phyloP scores from a whole-genome alignment of 2,329 filamentous ascomycete species.

The Pyrenochaeta sp. region DNA sequence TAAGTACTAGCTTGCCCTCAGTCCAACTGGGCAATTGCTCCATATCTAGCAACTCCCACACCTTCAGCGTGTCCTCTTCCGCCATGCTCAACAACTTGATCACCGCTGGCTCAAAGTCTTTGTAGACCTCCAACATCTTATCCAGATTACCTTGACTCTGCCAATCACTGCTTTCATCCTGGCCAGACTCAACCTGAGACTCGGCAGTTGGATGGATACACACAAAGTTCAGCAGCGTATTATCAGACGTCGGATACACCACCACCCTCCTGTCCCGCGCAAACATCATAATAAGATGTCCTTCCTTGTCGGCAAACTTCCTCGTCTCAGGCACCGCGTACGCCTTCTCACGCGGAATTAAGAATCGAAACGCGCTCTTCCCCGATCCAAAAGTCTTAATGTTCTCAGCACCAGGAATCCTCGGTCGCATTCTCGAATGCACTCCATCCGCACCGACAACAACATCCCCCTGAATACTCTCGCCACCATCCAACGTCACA shows the following conservation, averaged over 20 bases:
- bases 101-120: conserved; percentile 46
- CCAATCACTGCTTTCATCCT: conserved; percentile 36
- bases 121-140: conserved; percentile 52
- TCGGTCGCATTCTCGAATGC: conserved; percentile 46
- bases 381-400: conserved; percentile 56
- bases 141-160: conserved; percentile 47
- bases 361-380: conserved; percentile 66
- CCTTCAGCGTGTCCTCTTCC: conserved; percentile 46
- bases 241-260: conserved; percentile 57
- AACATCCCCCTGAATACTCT: conserved; percentile 56
- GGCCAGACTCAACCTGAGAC: conserved; percentile 24
- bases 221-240: conserved; percentile 57
- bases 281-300: conserved; percentile 55
- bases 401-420: conserved; percentile 34
- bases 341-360: conserved; percentile 57
- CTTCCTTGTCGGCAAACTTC: conserved; percentile 47
- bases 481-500: conserved; percentile 49
- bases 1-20: conserved; percentile 61
- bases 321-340: conserved; percentile 50
- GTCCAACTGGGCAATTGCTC: conserved; percentile 64
- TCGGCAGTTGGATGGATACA: conserved; percentile 51
- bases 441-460: conserved; percentile 65
- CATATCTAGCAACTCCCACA: conserved; percentile 62
- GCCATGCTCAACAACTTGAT: conserved; percentile 50
- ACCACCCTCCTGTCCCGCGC: conserved; percentile 54